These are phyloP conservation scores for Simmondsia chinensis DNA, from an alignment of 148 eudicot genomes.

Conservation along the genomic window DNA sequence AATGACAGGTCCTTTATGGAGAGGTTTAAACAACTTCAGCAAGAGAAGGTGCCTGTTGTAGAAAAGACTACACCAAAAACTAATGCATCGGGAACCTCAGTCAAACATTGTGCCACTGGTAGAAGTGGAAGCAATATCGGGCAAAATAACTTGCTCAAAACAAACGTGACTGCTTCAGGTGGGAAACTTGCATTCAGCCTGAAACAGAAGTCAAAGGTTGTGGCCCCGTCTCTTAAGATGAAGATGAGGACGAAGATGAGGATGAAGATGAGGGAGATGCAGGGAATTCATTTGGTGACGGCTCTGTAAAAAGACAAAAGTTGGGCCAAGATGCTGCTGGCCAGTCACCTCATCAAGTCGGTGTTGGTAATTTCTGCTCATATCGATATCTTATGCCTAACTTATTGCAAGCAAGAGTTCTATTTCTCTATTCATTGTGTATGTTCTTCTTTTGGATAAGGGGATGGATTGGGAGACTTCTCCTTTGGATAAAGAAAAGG, in stretches of 20 bases:
- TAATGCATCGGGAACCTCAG: slow-evolving; percentile 21
- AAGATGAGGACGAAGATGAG: slow-evolving; percentile 81
- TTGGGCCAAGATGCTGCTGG: slow-evolving; percentile 20
- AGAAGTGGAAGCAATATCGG: slow-evolving; percentile 32
- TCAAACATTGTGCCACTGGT: slow-evolving; percentile 31
- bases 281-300: slow-evolving; percentile 19
- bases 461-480: not conserved
- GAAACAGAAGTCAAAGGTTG: slow-evolving; percentile 85
- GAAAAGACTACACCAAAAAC: slow-evolving; percentile 27
- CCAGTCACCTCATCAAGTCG: slow-evolving; percentile 18
- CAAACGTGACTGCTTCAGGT: slow-evolving; percentile 31
- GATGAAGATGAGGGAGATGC: slow-evolving; percentile 35
- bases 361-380: slow-evolving; percentile 41
- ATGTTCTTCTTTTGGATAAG: not conserved
- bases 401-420: not conserved
- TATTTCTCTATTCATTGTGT: not conserved
- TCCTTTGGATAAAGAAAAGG: no score
- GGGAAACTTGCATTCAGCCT: slow-evolving; percentile 89
- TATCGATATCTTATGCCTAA: slow-evolving; percentile 11
- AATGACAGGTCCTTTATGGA: slow-evolving; percentile 98
- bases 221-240: slow-evolving; percentile 64
- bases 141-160: slow-evolving; percentile 28
- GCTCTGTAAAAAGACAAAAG: slow-evolving; percentile 28
- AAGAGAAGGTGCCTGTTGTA: slow-evolving; percentile 32
- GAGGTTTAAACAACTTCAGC: slow-evolving; percentile 82